Conservation (phyloP, 352 stramenopile species). For the Pythium sukuiense region DNA sequence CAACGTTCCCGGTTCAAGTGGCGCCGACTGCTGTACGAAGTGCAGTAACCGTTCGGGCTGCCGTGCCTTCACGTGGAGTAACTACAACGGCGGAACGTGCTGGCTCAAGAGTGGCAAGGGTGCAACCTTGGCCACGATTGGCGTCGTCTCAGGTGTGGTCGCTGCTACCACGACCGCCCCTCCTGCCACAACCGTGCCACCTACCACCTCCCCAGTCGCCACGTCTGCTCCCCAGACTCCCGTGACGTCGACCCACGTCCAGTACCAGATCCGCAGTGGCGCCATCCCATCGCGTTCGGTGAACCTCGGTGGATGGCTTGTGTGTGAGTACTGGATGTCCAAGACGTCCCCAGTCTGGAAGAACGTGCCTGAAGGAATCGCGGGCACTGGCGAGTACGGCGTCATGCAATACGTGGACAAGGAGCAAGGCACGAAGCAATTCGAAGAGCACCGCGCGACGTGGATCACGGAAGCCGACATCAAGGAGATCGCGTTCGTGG, state of each 20-base stretch:
- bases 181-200: no score
- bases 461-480: conserved; percentile 42
- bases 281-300: conserved; percentile 34
- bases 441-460: not conserved
- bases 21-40: not conserved
- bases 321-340: conserved; percentile 53
- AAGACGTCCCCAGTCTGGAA: conserved; percentile 56
- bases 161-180: not conserved
- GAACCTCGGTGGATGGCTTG: conserved; percentile 52
- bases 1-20: no score
- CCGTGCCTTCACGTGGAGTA: conserved; percentile 36
- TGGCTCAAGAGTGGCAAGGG: conserved; percentile 53
- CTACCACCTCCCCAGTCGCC: no score
- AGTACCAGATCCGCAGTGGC: conserved; percentile 25
- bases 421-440: not conserved
- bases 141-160: not conserved
- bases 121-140: not conserved
- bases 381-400: conserved; percentile 25
- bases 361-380: conserved; percentile 20
- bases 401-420: not conserved
- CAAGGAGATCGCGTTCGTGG: conserved; percentile 25
- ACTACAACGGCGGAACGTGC: conserved; percentile 49
- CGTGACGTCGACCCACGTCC: conserved; percentile 12
- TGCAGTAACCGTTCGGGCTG: not conserved
- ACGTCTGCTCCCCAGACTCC: no score